Percentiles rank a stretch among this genome's conserved stretches.
Evolutionary conservation across 192 early-diverging fungal genomes (phyloP).

Genomic region (Funneliformis geosporum): DNA sequence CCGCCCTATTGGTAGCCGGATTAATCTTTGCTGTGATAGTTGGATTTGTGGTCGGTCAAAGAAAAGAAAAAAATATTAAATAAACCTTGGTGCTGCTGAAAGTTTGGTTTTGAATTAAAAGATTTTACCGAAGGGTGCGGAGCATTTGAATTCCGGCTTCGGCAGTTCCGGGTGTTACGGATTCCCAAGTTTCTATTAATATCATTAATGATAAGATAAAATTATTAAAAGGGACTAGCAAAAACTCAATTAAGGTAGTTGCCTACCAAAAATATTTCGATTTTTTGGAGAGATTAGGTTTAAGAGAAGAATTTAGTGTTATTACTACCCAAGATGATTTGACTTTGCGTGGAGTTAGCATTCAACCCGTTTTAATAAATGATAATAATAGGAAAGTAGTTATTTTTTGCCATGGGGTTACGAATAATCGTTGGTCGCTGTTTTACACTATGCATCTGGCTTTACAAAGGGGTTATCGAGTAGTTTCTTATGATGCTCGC

Average conservation of each 20-base stretch:
- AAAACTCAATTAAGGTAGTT: background rate
- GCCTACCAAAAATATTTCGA: background rate
- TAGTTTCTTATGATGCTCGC: conserved; percentile 1
- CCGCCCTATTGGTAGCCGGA: too few species aligned
- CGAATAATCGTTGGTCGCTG: background rate
- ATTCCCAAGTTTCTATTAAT: background rate
- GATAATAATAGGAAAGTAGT: background rate
- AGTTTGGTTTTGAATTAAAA: background rate
- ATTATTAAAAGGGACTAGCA: background rate
- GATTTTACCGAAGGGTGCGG: background rate
- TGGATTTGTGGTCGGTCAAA: too few species aligned
- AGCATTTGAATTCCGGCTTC: background rate
- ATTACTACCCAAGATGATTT: background rate
- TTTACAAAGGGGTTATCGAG: background rate
- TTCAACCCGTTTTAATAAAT: background rate
- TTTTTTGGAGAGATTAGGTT: background rate
- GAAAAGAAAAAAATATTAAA: too few species aligned
- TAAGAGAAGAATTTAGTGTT: background rate
- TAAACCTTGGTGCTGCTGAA: too few species aligned
- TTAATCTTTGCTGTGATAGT: too few species aligned
- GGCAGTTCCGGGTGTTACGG: background rate
- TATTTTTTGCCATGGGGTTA: background rate
- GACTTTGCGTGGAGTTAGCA: background rate
- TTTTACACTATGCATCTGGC: background rate
- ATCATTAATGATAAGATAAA: background rate